Evolutionary conservation across 2,329 filamentous ascomycete species (phyloP).

Genomic region (Dryadomyces quercus-mongolicae): DNA sequence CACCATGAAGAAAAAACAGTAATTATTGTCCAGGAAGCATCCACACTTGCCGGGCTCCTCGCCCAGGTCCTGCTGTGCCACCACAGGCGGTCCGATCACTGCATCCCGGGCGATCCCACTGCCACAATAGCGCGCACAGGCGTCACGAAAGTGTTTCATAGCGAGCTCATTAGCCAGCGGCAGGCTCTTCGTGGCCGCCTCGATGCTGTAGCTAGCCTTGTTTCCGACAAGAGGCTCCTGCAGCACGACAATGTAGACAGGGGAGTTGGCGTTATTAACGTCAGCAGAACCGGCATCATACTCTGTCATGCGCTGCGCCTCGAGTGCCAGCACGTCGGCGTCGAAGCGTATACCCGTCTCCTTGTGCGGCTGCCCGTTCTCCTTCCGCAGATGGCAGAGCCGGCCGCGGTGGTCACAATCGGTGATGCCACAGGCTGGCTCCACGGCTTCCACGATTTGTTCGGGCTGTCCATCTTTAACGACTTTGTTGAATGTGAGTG

Average conservation of each 20-base stretch:
- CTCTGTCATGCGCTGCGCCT: not conserved
- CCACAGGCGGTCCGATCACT: not conserved
- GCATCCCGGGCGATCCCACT: not conserved
- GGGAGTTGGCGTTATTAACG: not conserved
- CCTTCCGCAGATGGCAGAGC: not conserved
- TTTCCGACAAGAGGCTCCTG: not conserved
- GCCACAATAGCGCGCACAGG: not conserved
- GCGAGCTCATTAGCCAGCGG: not conserved
- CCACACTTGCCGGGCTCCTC: not conserved
- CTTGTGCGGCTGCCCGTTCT: not conserved
- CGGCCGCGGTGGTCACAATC: not conserved
- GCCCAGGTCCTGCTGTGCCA: not conserved
- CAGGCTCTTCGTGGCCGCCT: not conserved
- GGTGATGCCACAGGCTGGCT: not conserved
- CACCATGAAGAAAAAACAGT: not conserved
- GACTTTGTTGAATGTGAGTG: no score
- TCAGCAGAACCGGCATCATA: no score
- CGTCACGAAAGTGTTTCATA: not conserved
- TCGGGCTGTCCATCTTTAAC: not conserved
- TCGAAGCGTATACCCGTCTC: not conserved
- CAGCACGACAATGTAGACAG: not conserved
- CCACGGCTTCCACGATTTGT: no score
- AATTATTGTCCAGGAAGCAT: not conserved
- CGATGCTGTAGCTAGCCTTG: not conserved
- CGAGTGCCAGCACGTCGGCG: not conserved